Percentiles rank a stretch among this genome's conserved stretches.
phyloP scores from a whole-genome alignment of 768 basidiomycete species.

The Favolaschia claudopus region DNA sequence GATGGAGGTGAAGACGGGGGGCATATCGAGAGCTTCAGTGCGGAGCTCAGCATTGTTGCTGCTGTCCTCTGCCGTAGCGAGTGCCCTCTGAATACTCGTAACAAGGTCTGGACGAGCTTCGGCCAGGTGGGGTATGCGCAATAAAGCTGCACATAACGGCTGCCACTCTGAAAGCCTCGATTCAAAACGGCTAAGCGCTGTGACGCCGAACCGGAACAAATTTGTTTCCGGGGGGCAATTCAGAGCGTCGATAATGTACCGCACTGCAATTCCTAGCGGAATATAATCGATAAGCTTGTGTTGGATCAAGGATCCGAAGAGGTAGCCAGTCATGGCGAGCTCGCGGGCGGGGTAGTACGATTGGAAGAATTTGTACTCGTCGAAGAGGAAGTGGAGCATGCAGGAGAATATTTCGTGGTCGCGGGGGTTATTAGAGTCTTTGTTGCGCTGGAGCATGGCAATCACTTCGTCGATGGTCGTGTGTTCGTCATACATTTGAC shows the following conservation, averaged over 20 bases:
- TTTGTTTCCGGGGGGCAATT: conserved; percentile 91
- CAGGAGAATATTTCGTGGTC: conserved; percentile 99
- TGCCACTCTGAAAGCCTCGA: conserved; percentile 90
- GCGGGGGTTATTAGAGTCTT: conserved; percentile 79
- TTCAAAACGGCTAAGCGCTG: conserved; percentile 90
- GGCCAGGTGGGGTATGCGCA: conserved; percentile 85
- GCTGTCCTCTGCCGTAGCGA: conserved; percentile 60
- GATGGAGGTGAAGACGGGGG: conserved; percentile 79
- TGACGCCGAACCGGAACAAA: conserved; percentile 93
- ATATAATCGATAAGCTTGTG: conserved; percentile 92
- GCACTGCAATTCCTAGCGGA: conserved; percentile 94
- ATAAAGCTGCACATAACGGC: conserved; percentile 87
- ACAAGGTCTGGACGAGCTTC: conserved; percentile 87
- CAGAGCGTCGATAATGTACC: conserved; percentile 94
- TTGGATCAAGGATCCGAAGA: conserved; percentile 96
- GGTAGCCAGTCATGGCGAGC: conserved; percentile 92
- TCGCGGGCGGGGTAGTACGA: conserved; percentile 94
- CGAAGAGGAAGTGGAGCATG: conserved; percentile 99
- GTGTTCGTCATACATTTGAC: conserved; percentile 97
- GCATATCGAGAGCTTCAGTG: conserved; percentile 47
- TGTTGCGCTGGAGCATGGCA: conserved; percentile 83
- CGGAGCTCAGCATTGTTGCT: conserved; percentile 50
- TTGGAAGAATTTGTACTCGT: conserved; percentile 99
- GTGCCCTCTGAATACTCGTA: conserved; percentile 71
- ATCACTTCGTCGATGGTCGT: conserved; percentile 96